Base-by-base conservation (phyloP, 2,329 filamentous ascomycete genomes). In the Pseudocercospora fuligena region DNA sequence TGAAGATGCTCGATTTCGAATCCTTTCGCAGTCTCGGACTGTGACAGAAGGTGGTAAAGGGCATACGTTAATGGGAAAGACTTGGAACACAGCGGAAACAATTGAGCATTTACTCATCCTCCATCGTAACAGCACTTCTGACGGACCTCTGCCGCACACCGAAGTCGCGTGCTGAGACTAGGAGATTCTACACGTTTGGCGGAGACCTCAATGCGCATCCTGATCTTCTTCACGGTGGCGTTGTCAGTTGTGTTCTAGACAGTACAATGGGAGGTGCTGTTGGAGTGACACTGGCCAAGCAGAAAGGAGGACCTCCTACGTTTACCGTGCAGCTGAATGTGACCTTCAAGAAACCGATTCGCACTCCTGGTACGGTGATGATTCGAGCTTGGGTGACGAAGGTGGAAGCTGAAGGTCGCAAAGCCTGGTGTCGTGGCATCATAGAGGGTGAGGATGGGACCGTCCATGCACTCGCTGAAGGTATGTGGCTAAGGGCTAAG, bases 261-360 rank as follows among this genome's bases (percentile, higher is more conserved):
- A 66, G 61, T 43, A 64, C 65, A 1, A 47, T 72, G 12, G 70
- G 70, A 3, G 64, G 64, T 8, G 61, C 61, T 3, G 60, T 71
- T 2, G 69, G 66, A 9, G 61, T 66, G 58, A 63, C 69, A n/a
- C 29, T 72, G 23, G 56, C 60, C 14, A 58, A 67, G 46, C 46
- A 62, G 40, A 33, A 46, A 21, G 63, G 31, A 7, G 65, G 49
- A 12, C 59, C 62, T 21, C 56, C 67, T 3, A 66, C 65, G 53
- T 72, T 71, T 36, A 72, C 70, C 25, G 70, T 72, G 40, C 70
- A 72, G 63, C 46, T 72, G 19, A 69, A 71, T 40, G 62, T 72
- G 3, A 69, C 66, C 5, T 72, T 69, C 57, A 71, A 71, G 49
- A 67, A 65, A 14, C 69, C 70, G 16, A 53, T 72, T 5, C 46